Evolutionary conservation across 2,329 filamentous ascomycete genomes (phyloP), one percentile per base, ranked within the genome.

Genomic region (Ustulina deusta): DNA sequence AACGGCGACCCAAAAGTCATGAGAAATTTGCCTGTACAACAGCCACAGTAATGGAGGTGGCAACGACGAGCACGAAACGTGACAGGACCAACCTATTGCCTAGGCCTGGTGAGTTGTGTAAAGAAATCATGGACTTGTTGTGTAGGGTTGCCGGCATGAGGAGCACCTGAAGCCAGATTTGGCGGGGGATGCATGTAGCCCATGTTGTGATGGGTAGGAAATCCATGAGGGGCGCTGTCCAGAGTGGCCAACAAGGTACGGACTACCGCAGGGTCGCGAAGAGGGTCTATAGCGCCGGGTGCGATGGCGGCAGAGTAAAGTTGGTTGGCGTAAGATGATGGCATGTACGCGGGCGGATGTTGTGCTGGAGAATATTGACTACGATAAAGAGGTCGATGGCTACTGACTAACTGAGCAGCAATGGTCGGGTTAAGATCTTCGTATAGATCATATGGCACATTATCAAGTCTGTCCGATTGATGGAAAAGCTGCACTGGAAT

Each of bases 401-500:
- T 88, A 48, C 91, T 79, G 65, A 97, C 91, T 17, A 98, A 87
- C 73, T 97, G 93, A 17, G 92, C 93, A 3, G 93, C 93, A 52
- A 94, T 89, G 6, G 83, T 80, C 0, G 94, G 92, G 40, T 97
- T 91, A 1, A 97, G 85, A 73, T 94, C 90, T 65, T 91, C 88
- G 78, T 98, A 98, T 77, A 97, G 91, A 74, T 97, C 93, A 77
- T 93, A 97, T 49, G 90, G 89, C 66, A 97, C 90, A 71, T 93
- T 94, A 73, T 88, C 88, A 20, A 84, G 83, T n/a, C 92, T 93
- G 10, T 84, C 86, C 46, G 89, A 91, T 29, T 94, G 90, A 79
- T 97, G 92, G 76, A 97, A 97, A 6, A 97, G 88, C 74, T 95
- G 93, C 2, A 97, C 82, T 0, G 92, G 88, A 58, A 98, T 91